Percentiles rank a stretch among this genome's conserved stretches.
Evolutionary conservation across 768 basidiomycete species (phyloP).

Genomic region (Mycena floridula): DNA sequence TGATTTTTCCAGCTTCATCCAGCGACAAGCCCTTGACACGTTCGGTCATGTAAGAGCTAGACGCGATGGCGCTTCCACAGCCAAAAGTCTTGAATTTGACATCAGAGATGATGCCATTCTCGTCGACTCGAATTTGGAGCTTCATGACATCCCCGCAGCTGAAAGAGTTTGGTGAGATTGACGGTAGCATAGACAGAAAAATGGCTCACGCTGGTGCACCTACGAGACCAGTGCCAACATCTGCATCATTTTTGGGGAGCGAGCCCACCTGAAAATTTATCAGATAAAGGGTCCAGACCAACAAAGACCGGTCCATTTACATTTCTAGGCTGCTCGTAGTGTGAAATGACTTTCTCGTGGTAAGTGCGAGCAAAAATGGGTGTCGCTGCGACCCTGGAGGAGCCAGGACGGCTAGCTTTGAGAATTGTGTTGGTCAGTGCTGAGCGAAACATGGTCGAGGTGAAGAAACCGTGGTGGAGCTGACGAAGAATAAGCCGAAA

Average conservation of each 20-base stretch:
- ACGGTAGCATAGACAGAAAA: slow-evolving; percentile 4
- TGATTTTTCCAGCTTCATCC: slow-evolving; percentile 93
- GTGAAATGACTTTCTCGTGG: slow-evolving; percentile 95
- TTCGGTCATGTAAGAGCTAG: slow-evolving; percentile 98
- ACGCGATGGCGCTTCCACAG: slow-evolving; percentile 96
- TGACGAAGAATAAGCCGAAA: slow-evolving; percentile 6
- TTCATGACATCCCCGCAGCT: slow-evolving; percentile 99
- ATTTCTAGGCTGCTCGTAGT: slow-evolving; percentile 97
- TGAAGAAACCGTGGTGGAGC: slow-evolving; percentile 14
- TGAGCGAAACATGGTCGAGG: slow-evolving; percentile 67
- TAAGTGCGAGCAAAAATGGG: slow-evolving; percentile 67
- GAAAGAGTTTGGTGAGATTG: slow-evolving; percentile 8
- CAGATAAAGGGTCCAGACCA: slow-evolving; percentile 46
- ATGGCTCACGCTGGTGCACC: slow-evolving; percentile 87
- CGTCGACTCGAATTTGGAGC: slow-evolving; percentile 95
- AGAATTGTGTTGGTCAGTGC: slow-evolving; percentile 39
- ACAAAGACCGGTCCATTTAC: slow-evolving; percentile 51
- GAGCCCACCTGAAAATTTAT: slow-evolving; percentile 86
- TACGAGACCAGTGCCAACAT: slow-evolving; percentile 97
- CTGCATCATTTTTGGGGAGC: slow-evolving; percentile 81
- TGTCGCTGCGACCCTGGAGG: slow-evolving; percentile 31
- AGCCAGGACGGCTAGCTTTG: slow-evolving; percentile 35
- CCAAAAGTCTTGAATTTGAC: slow-evolving; percentile 99
- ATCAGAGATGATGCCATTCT: slow-evolving; percentile 91
- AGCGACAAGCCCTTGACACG: slow-evolving; percentile 91